These are phyloP conservation scores for Friedmanniomyces endolithicus DNA, from an alignment of 495 filamentous ascomycete species.

Conservation along the genomic window DNA sequence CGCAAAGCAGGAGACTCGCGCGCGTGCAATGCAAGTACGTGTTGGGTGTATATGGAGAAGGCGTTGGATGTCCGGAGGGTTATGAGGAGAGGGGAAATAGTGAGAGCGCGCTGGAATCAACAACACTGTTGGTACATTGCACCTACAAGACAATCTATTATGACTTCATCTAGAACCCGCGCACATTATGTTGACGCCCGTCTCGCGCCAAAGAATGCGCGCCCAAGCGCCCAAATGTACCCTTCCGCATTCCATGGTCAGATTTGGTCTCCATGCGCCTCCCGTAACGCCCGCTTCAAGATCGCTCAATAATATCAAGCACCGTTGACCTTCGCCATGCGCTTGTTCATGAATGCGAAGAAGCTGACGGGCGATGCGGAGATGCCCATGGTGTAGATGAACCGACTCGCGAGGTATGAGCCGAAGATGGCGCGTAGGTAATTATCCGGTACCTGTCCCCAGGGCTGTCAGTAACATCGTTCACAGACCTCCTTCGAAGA, in stretches of 20 bases:
- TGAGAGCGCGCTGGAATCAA: not conserved
- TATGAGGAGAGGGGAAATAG: not conserved
- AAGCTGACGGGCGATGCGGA: slow-evolving; percentile 92
- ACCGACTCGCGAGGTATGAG: slow-evolving; percentile 83
- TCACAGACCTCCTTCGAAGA: not conserved
- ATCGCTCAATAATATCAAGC: not conserved
- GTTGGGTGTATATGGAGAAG: too few species aligned
- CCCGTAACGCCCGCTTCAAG: not conserved
- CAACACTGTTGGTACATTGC: not conserved
- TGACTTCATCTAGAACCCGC: slow-evolving; percentile 2
- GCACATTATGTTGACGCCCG: slow-evolving; percentile 2
- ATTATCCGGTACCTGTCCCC: slow-evolving; percentile 65
- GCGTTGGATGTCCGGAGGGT: too few species aligned
- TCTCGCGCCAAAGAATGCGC: not conserved
- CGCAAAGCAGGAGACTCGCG: too few species aligned
- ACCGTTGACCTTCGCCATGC: slow-evolving; percentile 23
- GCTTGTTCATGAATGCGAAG: slow-evolving; percentile 62
- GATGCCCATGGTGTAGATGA: slow-evolving; percentile 91
- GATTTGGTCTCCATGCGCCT: not conserved
- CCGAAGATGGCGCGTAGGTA: slow-evolving; percentile 94
- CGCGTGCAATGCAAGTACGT: too few species aligned
- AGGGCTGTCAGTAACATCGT: not conserved
- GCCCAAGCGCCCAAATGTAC: not conserved
- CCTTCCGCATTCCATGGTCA: not conserved
- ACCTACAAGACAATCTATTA: not conserved